These are phyloP conservation scores for Pleurotus giganteus DNA, from an alignment of 768 basidiomycete species.

Conservation along the genomic window DNA sequence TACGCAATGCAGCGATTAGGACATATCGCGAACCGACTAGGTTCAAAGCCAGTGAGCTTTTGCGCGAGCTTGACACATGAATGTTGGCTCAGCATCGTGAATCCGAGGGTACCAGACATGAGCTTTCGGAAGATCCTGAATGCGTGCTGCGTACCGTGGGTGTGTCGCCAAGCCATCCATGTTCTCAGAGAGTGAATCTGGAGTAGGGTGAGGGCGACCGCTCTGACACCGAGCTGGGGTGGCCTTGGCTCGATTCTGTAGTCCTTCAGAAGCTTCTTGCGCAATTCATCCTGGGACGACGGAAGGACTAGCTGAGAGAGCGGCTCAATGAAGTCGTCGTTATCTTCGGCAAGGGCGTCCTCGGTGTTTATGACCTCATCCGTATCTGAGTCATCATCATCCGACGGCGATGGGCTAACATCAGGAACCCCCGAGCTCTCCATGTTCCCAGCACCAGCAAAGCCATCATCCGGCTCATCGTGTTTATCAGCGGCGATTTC, in stretches of 20 bases:
- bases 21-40: conserved; percentile 21
- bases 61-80: conserved; percentile 14
- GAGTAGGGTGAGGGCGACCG: conserved; percentile 7
- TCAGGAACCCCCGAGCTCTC: too few relatives aligned
- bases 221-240: background rate
- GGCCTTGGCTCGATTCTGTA: background rate
- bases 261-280: conserved; percentile 1
- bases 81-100: conserved; percentile 19
- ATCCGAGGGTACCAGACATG: conserved; percentile 19
- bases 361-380: too few relatives aligned
- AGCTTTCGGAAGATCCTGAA: conserved; percentile 12
- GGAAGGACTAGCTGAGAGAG: background rate
- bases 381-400: too few relatives aligned
- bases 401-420: too few relatives aligned
- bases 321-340: background rate
- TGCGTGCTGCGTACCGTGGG: conserved; percentile 18
- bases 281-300: background rate
- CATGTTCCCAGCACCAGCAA: too few relatives aligned
- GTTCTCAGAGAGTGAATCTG: conserved; percentile 15
- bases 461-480: too few relatives aligned
- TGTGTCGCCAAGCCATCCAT: conserved; percentile 19
- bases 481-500: too few relatives aligned
- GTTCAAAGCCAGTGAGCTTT: conserved; percentile 15
- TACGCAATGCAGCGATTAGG: conserved; percentile 24
- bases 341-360: too few relatives aligned